These are phyloP conservation scores for Mycena haematopus DNA, from an alignment of 768 basidiomycete species.

Conservation along the genomic window DNA sequence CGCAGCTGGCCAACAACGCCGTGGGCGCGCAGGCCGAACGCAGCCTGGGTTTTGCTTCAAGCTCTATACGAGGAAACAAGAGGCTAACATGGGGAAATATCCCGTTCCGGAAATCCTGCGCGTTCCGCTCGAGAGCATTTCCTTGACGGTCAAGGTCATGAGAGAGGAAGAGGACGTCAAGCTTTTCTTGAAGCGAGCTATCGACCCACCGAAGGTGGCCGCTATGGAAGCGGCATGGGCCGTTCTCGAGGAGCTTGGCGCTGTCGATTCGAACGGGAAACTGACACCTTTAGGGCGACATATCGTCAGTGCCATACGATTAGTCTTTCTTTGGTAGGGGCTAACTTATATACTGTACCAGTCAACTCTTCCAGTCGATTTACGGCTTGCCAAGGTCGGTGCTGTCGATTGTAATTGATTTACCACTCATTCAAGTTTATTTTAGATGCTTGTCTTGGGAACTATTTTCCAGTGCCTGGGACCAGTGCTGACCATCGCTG, in stretches of 20 bases:
- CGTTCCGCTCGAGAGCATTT: constrained; percentile 83
- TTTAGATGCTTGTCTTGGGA: constrained; percentile 87
- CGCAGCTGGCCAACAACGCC: constrained; percentile 82
- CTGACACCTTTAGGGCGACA: constrained; percentile 86
- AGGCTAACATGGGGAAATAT: constrained; percentile 70
- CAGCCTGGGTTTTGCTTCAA: constrained; percentile 87
- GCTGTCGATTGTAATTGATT: not conserved
- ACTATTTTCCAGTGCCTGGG: constrained; percentile 84
- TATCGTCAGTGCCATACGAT: constrained; percentile 52
- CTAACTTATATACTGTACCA: constrained; percentile 37
- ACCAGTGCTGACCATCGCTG: constrained; percentile 82
- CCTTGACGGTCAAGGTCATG: constrained; percentile 82
- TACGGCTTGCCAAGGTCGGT: constrained; percentile 82
- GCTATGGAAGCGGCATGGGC: constrained; percentile 82
- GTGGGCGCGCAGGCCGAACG: constrained; percentile 91
- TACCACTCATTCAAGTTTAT: not conserved
- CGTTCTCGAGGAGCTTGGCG: constrained; percentile 78
- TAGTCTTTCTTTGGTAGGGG: not conserved
- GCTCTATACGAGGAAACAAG: constrained; percentile 79
- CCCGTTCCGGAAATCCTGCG: constrained; percentile 89
- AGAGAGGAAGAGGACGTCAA: constrained; percentile 80
- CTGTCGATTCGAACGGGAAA: constrained; percentile 64
- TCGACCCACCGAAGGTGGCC: constrained; percentile 80
- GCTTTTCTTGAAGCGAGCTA: constrained; percentile 73
- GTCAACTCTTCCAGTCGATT: constrained; percentile 87